Conservation (phyloP, 202 grass and related monocot genomes). For the Miscanthus sacchariflorus region DNA sequence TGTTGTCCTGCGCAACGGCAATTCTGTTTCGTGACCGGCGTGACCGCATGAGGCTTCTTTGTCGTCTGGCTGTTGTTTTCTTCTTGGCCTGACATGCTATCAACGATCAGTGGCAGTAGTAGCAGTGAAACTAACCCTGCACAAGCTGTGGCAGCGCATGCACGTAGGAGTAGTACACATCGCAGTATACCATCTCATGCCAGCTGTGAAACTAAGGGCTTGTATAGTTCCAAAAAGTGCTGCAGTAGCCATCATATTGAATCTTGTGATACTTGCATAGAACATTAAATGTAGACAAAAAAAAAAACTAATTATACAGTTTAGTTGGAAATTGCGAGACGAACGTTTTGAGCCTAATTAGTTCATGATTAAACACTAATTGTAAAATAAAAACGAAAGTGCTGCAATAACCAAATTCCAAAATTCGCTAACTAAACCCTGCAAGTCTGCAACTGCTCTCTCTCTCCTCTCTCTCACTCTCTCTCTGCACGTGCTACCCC, state of each 20-base stretch:
- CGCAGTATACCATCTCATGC: conserved; percentile 25
- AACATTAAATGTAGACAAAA: no score
- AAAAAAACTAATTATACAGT: no score
- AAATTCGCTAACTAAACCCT: no score
- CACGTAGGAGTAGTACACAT: conserved; percentile 28
- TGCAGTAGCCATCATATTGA: no score
- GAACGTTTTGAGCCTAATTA: no score
- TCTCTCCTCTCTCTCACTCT: not conserved
- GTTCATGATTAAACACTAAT: no score
- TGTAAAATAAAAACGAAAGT: no score
- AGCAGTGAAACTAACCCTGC: not conserved
- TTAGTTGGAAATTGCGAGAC: no score
- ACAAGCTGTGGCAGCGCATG: conserved; percentile 20
- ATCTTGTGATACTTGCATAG: no score
- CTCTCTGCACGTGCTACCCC: conserved; percentile 3
- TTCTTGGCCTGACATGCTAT: conserved; percentile 55
- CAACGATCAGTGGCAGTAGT: conserved; percentile 35
- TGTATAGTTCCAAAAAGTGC: no score
- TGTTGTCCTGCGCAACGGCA: conserved; percentile 43
- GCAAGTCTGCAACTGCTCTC: not conserved
- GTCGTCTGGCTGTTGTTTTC: conserved; percentile 64
- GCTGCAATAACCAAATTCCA: no score
- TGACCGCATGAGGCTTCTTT: conserved; percentile 38
- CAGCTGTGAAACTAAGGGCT: not conserved
- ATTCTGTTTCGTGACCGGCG: conserved; percentile 53